A percentile compares a stretch with the other conserved stretches of the same genome.
Evolutionary conservation across 805 yeast genomes (phyloP).

Genomic region (Kuraishia floccosa): DNA sequence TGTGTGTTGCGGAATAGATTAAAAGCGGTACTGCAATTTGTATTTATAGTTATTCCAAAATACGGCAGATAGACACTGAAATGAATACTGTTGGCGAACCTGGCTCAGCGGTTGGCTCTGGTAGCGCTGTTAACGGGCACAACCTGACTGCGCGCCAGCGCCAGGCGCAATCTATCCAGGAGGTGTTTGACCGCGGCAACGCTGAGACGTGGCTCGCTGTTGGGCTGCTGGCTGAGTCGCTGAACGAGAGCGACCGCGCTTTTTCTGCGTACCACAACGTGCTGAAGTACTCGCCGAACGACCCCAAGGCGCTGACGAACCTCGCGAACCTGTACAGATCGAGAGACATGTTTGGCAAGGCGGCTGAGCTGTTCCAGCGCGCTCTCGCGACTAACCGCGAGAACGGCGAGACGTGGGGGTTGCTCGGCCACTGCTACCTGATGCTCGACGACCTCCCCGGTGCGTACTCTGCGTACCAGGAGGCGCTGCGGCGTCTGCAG

Average conservation of each 20-base stretch:
- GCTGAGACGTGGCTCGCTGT: slow-evolving; percentile 84
- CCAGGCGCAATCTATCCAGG: slow-evolving; percentile 1
- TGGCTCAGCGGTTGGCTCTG: no score
- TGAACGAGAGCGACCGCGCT: slow-evolving; percentile 86
- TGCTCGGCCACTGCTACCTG: slow-evolving; percentile 89
- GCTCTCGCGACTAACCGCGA: slow-evolving; percentile 75
- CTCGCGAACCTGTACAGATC: slow-evolving; percentile 84
- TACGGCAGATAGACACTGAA: no score
- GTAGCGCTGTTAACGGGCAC: slow-evolving; percentile 1
- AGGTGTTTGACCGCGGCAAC: slow-evolving; percentile 33
- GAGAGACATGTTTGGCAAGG: slow-evolving; percentile 83
- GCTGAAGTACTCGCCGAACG: slow-evolving; percentile 74
- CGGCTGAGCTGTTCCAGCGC: slow-evolving; percentile 87
- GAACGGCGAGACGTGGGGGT: slow-evolving; percentile 96
- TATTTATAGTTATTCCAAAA: no score
- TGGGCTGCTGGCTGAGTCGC: slow-evolving; percentile 79
- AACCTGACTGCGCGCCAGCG: background rate
- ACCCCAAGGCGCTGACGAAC: slow-evolving; percentile 75
- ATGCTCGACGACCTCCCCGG: slow-evolving; percentile 95
- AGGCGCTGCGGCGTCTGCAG: slow-evolving; percentile 81
- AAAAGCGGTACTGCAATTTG: no score
- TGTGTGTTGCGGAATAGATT: no score
- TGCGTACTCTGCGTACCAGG: slow-evolving; percentile 94
- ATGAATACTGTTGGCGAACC: no score
- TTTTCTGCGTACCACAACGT: slow-evolving; percentile 83